Evolutionary conservation across 2,329 filamentous ascomycete species (phyloP).

Genomic region (Beauveria caledonica): DNA sequence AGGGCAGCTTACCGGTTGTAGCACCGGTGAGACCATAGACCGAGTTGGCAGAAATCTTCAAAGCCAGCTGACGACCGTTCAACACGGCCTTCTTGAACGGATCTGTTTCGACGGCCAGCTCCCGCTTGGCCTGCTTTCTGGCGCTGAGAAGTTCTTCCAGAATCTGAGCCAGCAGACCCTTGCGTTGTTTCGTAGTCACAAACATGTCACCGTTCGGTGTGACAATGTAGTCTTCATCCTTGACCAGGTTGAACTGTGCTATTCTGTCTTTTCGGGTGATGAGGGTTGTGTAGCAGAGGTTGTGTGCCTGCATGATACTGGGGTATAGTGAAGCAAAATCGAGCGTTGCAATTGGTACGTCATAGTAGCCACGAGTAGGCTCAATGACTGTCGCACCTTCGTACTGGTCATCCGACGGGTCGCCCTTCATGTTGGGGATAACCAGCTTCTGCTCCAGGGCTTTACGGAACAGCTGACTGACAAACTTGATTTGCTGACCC

Average conservation of each 20-base stretch:
- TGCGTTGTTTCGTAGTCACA: slow-evolving; percentile 77
- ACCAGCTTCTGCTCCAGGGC: slow-evolving; percentile 88
- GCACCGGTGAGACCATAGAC: slow-evolving; percentile 97
- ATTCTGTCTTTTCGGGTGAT: slow-evolving; percentile 65
- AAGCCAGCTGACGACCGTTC: slow-evolving; percentile 89
- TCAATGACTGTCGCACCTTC: slow-evolving; percentile 98
- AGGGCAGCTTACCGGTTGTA: slow-evolving; percentile 90
- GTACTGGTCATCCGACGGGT: slow-evolving; percentile 77
- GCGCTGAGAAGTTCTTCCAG: slow-evolving; percentile 86
- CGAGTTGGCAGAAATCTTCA: slow-evolving; percentile 96
- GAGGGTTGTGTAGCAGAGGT: slow-evolving; percentile 93
- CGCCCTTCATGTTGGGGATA: slow-evolving; percentile 73
- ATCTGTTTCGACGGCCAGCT: slow-evolving; percentile 81
- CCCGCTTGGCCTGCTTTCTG: slow-evolving; percentile 88
- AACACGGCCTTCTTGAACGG: slow-evolving; percentile 96
- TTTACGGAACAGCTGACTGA: slow-evolving; percentile 95
- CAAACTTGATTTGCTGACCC: slow-evolving; percentile 94
- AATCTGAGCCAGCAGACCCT: slow-evolving; percentile 90
- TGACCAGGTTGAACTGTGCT: slow-evolving; percentile 67
- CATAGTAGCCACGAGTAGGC: slow-evolving; percentile 85
- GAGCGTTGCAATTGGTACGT: slow-evolving; percentile 88
- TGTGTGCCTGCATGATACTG: slow-evolving; percentile 98
- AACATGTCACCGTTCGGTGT: slow-evolving; percentile 94
- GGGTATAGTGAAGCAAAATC: slow-evolving; percentile 99
- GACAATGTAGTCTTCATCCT: slow-evolving; percentile 92